phyloP scores from a whole-genome alignment of 1,284 basidiomycete species.

The Pisolithus thermaeus region DNA sequence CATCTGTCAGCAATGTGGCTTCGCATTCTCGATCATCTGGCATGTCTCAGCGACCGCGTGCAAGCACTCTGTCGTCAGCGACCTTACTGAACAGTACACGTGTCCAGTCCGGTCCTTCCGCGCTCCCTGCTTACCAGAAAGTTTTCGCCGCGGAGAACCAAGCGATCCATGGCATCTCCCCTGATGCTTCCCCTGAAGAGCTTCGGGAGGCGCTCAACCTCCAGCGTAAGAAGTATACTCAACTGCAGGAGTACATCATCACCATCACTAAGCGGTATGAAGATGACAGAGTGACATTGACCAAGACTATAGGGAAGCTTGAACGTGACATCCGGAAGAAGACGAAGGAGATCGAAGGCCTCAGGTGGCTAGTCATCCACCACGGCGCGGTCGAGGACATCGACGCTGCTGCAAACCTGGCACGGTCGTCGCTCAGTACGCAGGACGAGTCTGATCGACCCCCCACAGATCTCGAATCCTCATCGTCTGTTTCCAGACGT shows the following conservation, averaged over 20 bases:
- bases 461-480: conserved; percentile 5
- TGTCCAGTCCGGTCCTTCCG: conserved; percentile 9
- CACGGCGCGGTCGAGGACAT: conserved; percentile 28
- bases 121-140: conserved; percentile 8
- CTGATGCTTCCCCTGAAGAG: conserved; percentile 21
- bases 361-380: conserved; percentile 44
- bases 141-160: conserved; percentile 4
- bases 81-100: conserved; percentile 16
- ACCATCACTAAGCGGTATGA: conserved; percentile 38
- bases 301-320: conserved; percentile 36
- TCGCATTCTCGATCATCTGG: conserved; percentile 12
- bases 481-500: conserved; percentile 1
- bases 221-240: conserved; percentile 30
- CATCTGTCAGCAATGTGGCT: conserved; percentile 1
- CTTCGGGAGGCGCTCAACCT: conserved; percentile 28
- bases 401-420: conserved; percentile 29
- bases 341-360: conserved; percentile 43
- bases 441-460: conserved; percentile 13
- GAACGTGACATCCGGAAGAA: conserved; percentile 37
- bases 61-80: conserved; percentile 26
- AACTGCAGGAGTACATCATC: conserved; percentile 35
- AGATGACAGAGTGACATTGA: conserved; percentile 36
- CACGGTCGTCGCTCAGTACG: conserved; percentile 26
- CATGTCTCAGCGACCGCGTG: conserved; percentile 24
- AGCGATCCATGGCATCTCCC: conserved; percentile 7